Conservation (phyloP, 768 basidiomycete species). For the Mycena pura region DNA sequence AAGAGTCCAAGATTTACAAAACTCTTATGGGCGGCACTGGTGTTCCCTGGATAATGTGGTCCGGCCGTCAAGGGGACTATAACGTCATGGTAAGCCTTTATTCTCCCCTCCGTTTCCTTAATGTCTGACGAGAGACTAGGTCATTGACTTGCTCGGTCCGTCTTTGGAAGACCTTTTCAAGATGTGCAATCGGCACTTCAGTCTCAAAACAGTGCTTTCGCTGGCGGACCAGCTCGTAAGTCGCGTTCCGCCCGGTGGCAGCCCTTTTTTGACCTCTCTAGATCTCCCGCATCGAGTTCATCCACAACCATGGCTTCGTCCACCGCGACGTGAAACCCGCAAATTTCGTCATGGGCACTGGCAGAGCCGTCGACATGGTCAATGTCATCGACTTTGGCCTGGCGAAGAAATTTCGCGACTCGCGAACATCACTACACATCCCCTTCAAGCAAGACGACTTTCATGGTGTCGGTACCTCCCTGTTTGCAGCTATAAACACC, state of each 20-base stretch:
- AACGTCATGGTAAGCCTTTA: conserved; percentile 99
- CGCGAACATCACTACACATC: conserved; percentile 68
- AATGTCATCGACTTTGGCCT: conserved; percentile 94
- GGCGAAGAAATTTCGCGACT: conserved; percentile 78
- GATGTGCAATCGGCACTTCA: conserved; percentile 90
- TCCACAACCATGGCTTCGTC: conserved; percentile 92
- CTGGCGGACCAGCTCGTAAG: conserved; percentile 94
- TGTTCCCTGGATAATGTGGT: conserved; percentile 93
- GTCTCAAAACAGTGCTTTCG: conserved; percentile 91
- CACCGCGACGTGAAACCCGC: conserved; percentile 99
- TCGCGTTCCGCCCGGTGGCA: conserved; percentile 36
- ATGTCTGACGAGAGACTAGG: no score
- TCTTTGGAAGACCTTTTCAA: conserved; percentile 88
- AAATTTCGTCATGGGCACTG: conserved; percentile 95
- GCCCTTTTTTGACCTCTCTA: conserved; percentile 39
- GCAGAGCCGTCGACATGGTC: conserved; percentile 65
- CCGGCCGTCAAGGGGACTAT: conserved; percentile 89
- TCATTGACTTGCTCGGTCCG: conserved; percentile 95
- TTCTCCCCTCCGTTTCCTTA: no score
- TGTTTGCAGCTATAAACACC: conserved; percentile 78
- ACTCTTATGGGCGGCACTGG: conserved; percentile 88
- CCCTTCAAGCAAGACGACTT: conserved; percentile 76
- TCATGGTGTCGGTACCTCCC: conserved; percentile 80
- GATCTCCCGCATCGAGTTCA: conserved; percentile 96
- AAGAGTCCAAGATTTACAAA: conserved; percentile 93